Evolutionary conservation across 2,329 filamentous ascomycete species (phyloP).

Genomic region (Leptographium galeiforme): DNA sequence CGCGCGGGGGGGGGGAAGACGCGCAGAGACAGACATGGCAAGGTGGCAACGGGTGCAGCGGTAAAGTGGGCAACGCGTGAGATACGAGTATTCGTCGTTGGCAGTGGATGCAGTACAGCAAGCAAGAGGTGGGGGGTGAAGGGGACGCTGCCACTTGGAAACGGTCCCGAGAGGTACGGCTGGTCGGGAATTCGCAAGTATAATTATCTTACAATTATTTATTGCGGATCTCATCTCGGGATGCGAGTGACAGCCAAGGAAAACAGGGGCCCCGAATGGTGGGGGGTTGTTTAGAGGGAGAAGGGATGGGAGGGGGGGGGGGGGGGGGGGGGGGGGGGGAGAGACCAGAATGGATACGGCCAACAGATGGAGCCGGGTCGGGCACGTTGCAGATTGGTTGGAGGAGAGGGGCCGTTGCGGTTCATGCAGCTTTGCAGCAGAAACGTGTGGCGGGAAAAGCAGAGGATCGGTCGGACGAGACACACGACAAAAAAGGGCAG

Average conservation of each 20-base stretch:
- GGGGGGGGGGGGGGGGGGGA: background rate
- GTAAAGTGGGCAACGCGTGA: too few relatives aligned
- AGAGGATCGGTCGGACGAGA: background rate
- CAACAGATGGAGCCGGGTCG: conserved; percentile 26
- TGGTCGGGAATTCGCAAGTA: background rate
- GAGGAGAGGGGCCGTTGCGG: conserved; percentile 4
- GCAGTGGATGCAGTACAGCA: too few relatives aligned
- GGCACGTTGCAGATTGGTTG: conserved; percentile 22
- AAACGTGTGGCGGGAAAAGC: background rate
- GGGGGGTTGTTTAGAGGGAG: background rate
- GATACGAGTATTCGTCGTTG: too few relatives aligned
- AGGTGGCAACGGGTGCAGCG: too few relatives aligned
- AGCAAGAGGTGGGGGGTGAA: background rate
- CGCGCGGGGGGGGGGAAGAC: too few relatives aligned
- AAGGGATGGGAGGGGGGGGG: background rate
- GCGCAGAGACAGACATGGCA: too few relatives aligned
- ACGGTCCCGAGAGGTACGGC: background rate
- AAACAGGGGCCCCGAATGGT: too few relatives aligned
- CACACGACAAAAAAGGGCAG: background rate
- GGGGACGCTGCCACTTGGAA: background rate
- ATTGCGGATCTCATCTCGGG: too few relatives aligned
- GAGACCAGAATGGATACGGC: background rate
- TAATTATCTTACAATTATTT: too few relatives aligned
- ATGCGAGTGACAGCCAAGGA: background rate
- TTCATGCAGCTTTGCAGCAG: background rate